Percentiles rank a stretch among this genome's conserved stretches.
Evolutionary conservation across 345 rosid genomes (phyloP).

Genomic region (Luvunga scandens): DNA sequence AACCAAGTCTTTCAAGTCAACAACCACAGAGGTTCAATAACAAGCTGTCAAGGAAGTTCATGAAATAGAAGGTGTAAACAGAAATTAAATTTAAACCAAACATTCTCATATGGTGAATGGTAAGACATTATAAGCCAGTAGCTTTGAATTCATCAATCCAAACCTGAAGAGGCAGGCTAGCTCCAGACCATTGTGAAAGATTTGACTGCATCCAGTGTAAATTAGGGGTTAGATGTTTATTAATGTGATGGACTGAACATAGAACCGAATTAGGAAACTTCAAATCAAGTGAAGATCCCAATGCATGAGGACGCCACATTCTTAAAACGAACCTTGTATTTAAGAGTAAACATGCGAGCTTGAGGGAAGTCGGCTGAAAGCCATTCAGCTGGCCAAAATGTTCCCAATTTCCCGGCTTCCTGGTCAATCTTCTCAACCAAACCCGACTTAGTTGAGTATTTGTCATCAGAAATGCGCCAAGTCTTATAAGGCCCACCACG

Average conservation of each 20-base stretch:
- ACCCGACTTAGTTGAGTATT: conserved; percentile 88
- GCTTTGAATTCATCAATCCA: conserved; percentile 3
- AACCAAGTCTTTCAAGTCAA: background rate
- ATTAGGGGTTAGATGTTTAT: background rate
- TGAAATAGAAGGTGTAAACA: background rate
- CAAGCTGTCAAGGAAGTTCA: background rate
- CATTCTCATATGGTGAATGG: background rate
- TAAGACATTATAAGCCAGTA: background rate
- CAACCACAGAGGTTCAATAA: background rate
- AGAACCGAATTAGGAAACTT: conserved; percentile 6
- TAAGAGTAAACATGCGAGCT: conserved; percentile 82
- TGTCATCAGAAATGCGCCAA: conserved; percentile 92
- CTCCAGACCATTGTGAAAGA: conserved; percentile 94
- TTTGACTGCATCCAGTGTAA: conserved; percentile 66
- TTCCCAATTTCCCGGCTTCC: conserved; percentile 96
- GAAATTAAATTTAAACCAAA: background rate
- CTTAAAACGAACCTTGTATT: conserved; percentile 78
- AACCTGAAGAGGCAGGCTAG: conserved; percentile 97
- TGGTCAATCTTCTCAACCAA: conserved; percentile 95
- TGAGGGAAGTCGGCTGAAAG: conserved; percentile 81
- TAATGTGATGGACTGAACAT: conserved; percentile 4
- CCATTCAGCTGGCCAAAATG: conserved; percentile 99
- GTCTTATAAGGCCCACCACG: conserved; percentile 95
- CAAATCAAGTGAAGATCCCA: background rate
- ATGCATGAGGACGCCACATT: background rate